Evolutionary conservation across 352 stramenopile genomes (phyloP).

Genomic region (Salisapilia sapeloensis): DNA sequence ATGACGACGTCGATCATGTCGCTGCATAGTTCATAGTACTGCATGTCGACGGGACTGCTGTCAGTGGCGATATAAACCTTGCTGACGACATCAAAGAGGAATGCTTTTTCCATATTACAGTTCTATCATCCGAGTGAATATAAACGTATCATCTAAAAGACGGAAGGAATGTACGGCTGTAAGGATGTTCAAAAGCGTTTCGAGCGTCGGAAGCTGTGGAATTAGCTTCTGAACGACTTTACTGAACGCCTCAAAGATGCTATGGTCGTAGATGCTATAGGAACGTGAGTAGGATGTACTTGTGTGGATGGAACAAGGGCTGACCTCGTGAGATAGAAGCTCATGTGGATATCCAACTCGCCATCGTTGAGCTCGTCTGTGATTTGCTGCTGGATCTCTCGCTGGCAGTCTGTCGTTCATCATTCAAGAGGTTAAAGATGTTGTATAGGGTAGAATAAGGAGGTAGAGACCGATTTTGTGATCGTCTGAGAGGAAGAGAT

Average conservation of each 20-base stretch:
- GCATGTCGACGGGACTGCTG: conserved; percentile 96
- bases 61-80: conserved; percentile 98
- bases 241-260: conserved; percentile 94
- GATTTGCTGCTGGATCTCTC: conserved; percentile 96
- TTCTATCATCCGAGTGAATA: conserved; percentile 19
- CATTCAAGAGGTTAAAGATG: neutral
- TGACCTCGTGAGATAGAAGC: conserved; percentile 77
- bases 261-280: conserved; percentile 87
- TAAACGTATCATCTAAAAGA: conserved; percentile 1
- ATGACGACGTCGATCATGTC: conserved; percentile 99
- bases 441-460: neutral
- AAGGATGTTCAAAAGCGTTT: conserved; percentile 97
- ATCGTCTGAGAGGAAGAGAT: conserved; percentile 96
- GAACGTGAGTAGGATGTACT: neutral
- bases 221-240: conserved; percentile 98
- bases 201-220: conserved; percentile 91
- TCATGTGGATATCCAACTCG: conserved; percentile 86
- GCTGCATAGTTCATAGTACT: conserved; percentile 94
- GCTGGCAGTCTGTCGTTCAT: conserved; percentile 75
- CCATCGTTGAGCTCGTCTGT: conserved; percentile 91
- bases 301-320: neutral
- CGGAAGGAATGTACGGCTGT: conserved; percentile 39
- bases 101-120: conserved; percentile 98
- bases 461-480: conserved; percentile 86
- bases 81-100: conserved; percentile 97